Conservation (phyloP, 2,329 filamentous ascomycete species). For the Stagonosporopsis rhizophila region DNA sequence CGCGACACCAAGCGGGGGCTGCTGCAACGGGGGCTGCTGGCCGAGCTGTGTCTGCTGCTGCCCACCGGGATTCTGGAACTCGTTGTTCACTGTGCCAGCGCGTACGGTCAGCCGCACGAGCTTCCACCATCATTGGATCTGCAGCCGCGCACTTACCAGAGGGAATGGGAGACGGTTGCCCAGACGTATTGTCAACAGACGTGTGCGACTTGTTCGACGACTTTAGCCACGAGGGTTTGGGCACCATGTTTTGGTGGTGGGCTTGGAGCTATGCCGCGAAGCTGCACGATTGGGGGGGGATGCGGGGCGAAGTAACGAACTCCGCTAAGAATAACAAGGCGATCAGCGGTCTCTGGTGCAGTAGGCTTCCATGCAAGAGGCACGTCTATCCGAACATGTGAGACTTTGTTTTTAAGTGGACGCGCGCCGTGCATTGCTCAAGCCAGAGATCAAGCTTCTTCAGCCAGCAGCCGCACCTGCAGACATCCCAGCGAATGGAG, state of each 20-base stretch:
- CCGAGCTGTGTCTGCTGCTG: slow-evolving; percentile 22
- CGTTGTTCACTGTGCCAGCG: slow-evolving; percentile 46
- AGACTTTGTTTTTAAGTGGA: slow-evolving; percentile 21
- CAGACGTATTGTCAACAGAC: slow-evolving; percentile 46
- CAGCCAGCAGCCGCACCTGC: slow-evolving; percentile 44
- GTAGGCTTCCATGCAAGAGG: slow-evolving; percentile 28
- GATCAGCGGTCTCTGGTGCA: slow-evolving; percentile 30
- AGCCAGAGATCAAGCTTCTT: slow-evolving; percentile 29
- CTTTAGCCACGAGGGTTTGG: slow-evolving; percentile 49
- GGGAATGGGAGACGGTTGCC: slow-evolving; percentile 44
- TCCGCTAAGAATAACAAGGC: slow-evolving; percentile 47
- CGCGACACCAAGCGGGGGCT: slow-evolving; percentile 15
- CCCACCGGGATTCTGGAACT: slow-evolving; percentile 25
- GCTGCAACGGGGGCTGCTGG: slow-evolving; percentile 20
- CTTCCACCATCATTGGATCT: slow-evolving; percentile 27
- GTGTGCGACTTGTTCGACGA: slow-evolving; percentile 49
- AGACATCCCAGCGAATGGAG: slow-evolving; percentile 35
- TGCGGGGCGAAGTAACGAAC: slow-evolving; percentile 28
- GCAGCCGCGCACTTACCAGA: slow-evolving; percentile 41
- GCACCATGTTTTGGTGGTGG: slow-evolving; percentile 46
- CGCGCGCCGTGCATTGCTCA: slow-evolving; percentile 28
- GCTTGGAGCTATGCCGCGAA: slow-evolving; percentile 29
- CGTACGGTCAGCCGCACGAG: slow-evolving; percentile 45
- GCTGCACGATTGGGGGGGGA: slow-evolving; percentile 29
- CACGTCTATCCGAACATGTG: slow-evolving; percentile 23